Evolutionary conservation across 495 filamentous ascomycete species (phyloP).

Genomic region (Aspergillus biplanus): DNA sequence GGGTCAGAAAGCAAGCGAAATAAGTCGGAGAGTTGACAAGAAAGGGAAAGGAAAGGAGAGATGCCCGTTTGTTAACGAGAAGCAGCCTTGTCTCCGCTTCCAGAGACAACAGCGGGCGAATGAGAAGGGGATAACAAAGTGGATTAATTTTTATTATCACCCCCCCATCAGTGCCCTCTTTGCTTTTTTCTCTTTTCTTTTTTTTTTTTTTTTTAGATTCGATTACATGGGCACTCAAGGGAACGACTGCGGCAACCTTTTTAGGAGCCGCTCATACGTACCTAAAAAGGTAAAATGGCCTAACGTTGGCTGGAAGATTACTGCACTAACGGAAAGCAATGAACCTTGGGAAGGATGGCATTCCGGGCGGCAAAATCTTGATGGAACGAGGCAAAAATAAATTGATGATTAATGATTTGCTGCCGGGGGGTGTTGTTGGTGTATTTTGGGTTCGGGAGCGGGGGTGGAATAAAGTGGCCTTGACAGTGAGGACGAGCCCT

Average conservation of each 20-base stretch:
- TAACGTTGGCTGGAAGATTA: constrained; percentile 25
- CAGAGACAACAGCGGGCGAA: constrained; percentile 19
- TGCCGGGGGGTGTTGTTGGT: constrained; percentile 13
- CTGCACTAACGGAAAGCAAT: constrained; percentile 33
- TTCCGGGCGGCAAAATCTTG: constrained; percentile 33
- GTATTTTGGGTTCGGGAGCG: constrained; percentile 16
- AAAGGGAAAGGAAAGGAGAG: constrained; percentile 23
- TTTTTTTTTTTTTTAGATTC: background rate
- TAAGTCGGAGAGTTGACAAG: constrained; percentile 10
- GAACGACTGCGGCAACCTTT: constrained; percentile 15
- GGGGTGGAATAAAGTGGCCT: constrained; percentile 1
- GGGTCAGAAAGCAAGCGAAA: constrained; percentile 19
- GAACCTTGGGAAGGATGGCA: constrained; percentile 29
- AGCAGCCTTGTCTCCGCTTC: constrained; percentile 16
- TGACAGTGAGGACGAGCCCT: constrained; percentile 18
- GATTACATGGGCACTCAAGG: constrained; percentile 12
- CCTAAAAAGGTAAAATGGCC: constrained; percentile 29
- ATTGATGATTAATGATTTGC: constrained; percentile 20
- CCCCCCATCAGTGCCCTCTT: constrained; percentile 6
- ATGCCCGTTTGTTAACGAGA: constrained; percentile 26
- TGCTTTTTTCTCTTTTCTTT: constrained; percentile 9
- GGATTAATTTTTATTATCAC: constrained; percentile 21
- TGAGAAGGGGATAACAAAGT: constrained; percentile 16
- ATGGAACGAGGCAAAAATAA: constrained; percentile 20
- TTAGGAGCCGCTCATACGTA: constrained; percentile 24